A percentile compares a stretch with the other conserved stretches of the same genome.
These are phyloP conservation scores for Aspergillus flavus DNA, from an alignment of 2,329 filamentous ascomycete genomes.

Conservation along the genomic window DNA sequence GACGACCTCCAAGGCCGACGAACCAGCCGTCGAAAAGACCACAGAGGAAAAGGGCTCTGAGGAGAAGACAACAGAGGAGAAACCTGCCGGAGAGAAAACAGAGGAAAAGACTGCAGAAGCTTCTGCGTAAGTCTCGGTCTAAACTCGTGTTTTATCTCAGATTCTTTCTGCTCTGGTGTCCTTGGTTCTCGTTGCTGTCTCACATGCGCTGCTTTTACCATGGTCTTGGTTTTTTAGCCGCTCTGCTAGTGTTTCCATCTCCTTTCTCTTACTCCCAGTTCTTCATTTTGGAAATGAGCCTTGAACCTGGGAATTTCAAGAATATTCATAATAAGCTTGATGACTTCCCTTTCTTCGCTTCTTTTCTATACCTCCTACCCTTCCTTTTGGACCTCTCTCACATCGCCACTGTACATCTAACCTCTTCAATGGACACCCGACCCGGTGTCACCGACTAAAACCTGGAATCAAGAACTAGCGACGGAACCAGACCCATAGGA, in stretches of 20 bases:
- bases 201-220: conserved; percentile 2
- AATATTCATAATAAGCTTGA: conserved; percentile 2
- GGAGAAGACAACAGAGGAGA: conserved; percentile 35
- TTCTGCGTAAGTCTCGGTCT: conserved; percentile 24
- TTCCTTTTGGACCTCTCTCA: neutral
- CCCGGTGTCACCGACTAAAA: neutral
- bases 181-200: conserved; percentile 1
- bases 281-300: conserved; percentile 7
- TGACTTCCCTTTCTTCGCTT: neutral
- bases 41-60: conserved; percentile 22
- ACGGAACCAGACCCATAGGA: neutral
- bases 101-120: conserved; percentile 30
- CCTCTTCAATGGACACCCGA: neutral
- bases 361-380: neutral
- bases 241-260: neutral
- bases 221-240: conserved; percentile 4
- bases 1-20: conserved; percentile 19
- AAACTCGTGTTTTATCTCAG: conserved; percentile 9
- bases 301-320: neutral
- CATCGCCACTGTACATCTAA: conserved; percentile 5
- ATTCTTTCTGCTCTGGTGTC: conserved; percentile 3
- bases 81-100: conserved; percentile 28
- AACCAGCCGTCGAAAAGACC: conserved; percentile 27
- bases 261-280: neutral
- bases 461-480: neutral